Base-by-base conservation (phyloP, 169 alveolate species). In the Eimeria sp. region DNA sequence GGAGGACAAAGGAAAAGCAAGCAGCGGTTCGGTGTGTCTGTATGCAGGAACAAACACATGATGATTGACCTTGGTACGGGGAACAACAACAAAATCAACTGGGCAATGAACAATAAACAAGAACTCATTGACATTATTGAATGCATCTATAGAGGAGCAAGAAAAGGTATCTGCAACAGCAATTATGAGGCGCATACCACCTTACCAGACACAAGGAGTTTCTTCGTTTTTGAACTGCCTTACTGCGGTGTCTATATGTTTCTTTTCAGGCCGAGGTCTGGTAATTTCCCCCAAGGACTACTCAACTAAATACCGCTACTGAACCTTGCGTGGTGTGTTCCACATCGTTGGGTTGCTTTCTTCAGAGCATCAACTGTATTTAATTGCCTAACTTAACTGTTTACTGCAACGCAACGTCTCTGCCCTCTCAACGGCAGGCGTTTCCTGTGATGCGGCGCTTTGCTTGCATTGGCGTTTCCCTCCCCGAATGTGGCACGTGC, bases 11-110 rank as follows among this genome's bases (percentile, higher is more conserved):
- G 40, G 40, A 34, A 34, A 34, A 34, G 40, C 40, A 34, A 34
- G 40, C 40, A 34, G 40, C 40, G 40, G 2, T 34, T 34, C 40
- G 40, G 40, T 99, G 99, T 99, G 99, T 99, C 97, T 99, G 99
- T 96, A 54, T 99, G 98, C 97, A 95, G 98, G 95, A 99, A 99
- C 96, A 99, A 99, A 96, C 99, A 99, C 97, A 99, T 99, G 98
- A 99, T 99, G 99, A 99, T 99, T 89, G 99, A 99, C 97, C 97
- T 99, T 57, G 99, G 99, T 45, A 99, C 99, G 57, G 99, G 99
- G 40, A 99, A 99, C 97, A 99, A 99, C 96, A 99, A 99, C 97
- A 99, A 99, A 98, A 99, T 99, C 86, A 99, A 99, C 97, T 99
- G 99, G 99, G 99, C 99, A 25, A 97, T 99, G 98, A 99, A 97